These are phyloP conservation scores for Stemphylium vesicarium DNA, from an alignment of 2,329 filamentous ascomycete species.

Conservation along the genomic window DNA sequence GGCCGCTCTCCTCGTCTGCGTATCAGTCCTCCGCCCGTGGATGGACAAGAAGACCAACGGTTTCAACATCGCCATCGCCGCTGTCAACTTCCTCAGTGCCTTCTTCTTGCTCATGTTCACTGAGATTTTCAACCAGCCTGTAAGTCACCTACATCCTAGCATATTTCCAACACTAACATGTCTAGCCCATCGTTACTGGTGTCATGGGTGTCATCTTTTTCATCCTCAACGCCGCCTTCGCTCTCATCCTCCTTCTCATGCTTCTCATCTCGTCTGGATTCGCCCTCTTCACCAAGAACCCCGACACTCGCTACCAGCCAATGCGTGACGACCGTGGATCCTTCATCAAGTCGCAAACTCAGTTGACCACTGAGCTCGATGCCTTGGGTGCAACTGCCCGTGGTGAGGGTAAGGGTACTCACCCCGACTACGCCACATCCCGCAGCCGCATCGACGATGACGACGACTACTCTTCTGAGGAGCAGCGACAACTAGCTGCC, in stretches of 20 bases:
- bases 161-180: conserved; percentile 20
- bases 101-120: conserved; percentile 91
- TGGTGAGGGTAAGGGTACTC: conserved; percentile 67
- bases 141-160: conserved; percentile 47
- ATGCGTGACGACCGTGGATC: conserved; percentile 96
- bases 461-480: conserved; percentile 65
- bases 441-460: conserved; percentile 74
- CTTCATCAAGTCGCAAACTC: conserved; percentile 95
- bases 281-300: conserved; percentile 88
- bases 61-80: conserved; percentile 92
- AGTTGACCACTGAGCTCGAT: conserved; percentile 87
- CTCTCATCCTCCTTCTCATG: conserved; percentile 81
- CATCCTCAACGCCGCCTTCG: conserved; percentile 82
- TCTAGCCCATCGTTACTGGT: conserved; percentile 75
- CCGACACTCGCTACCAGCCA: conserved; percentile 91
- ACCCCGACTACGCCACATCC: conserved; percentile 40
- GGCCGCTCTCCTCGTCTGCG: conserved; percentile 74
- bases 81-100: conserved; percentile 87
- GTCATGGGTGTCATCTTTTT: conserved; percentile 91
- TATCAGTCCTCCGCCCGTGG: conserved; percentile 85
- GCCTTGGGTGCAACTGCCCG: conserved; percentile 87
- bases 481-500: conserved; percentile 38
- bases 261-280: conserved; percentile 79
- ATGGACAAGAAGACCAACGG: conserved; percentile 99
- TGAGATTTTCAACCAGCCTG: conserved; percentile 81